Evolutionary conservation across 805 yeast genomes (phyloP), one percentile per base, ranked within the genome.

Genomic region (Kodamaea restingae): DNA sequence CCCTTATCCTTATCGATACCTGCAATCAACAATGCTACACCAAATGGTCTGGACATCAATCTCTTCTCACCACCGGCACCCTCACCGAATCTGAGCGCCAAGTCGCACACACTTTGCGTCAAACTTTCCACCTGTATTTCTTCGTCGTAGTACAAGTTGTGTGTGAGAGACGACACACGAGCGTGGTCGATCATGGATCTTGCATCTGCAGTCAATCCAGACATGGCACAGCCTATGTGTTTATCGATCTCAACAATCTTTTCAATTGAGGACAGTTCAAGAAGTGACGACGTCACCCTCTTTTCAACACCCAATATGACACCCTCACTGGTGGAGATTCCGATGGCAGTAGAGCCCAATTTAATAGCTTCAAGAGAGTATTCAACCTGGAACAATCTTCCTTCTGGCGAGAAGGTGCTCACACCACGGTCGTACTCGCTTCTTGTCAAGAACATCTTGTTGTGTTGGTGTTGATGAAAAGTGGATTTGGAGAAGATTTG

Each of bases 391-490:
- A 93, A 93, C 45, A 93, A 71, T 60, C 99, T 84, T 18, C 99
- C 99, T 62, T 95, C 98, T 18, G 99, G 99, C 1, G 98, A 90
- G 63, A 95, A 93, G 7, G 99, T 95, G 56, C 95, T 84, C 36
- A 93, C 98, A 47, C 98, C 99, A 64, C 99, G 84, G 61, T 93
- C 99, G 64, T 93, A 93, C 73, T 93, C 99, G 68, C 95, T 85
- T 81, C 99, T 84, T n/a, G 99, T 93, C 51, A 93, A 76, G 67
- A 93, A 93, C 99, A 93, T 93, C 39, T 15, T 29, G 30, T 24
- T 18, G 27, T 21, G 24, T 36, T 32, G 15, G n/a, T 29, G 33
- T 15, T 12, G 31, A 10, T 32, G 21, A 32, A 20, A 21, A 26
- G 37, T 34, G 31, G 31, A 18, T 30, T 37, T 37, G 26, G 17